Conservation (phyloP, 2,329 filamentous ascomycete species). For the Septoria petroselini region DNA sequence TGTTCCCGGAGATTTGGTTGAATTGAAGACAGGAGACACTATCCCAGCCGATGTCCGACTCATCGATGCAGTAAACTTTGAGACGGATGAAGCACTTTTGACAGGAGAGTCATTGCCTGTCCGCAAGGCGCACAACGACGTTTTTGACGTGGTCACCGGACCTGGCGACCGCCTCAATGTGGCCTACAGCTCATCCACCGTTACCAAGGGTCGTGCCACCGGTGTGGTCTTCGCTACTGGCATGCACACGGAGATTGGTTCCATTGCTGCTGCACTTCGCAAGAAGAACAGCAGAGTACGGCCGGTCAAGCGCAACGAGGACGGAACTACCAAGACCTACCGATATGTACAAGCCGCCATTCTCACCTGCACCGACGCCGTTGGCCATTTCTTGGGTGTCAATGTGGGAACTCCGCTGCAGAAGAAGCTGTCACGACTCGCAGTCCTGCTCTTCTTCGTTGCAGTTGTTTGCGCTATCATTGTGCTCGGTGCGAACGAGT, state of each 20-base stretch:
- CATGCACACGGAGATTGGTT: slow-evolving; percentile 72
- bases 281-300: slow-evolving; percentile 52
- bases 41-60: slow-evolving; percentile 50
- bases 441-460: slow-evolving; percentile 72
- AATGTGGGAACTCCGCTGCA: slow-evolving; percentile 79
- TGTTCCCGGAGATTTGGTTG: slow-evolving; percentile 49
- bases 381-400: slow-evolving; percentile 64
- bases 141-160: slow-evolving; percentile 53
- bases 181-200: slow-evolving; percentile 68
- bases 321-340: slow-evolving; percentile 36
- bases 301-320: slow-evolving; percentile 41
- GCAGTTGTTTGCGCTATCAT: slow-evolving; percentile 69
- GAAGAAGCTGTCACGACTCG: slow-evolving; percentile 80
- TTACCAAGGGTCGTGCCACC: slow-evolving; percentile 66
- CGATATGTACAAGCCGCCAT: slow-evolving; percentile 49
- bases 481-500: slow-evolving; percentile 61
- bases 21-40: slow-evolving; percentile 49
- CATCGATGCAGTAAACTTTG: slow-evolving; percentile 60
- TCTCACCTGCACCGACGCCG: slow-evolving; percentile 55
- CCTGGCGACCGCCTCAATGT: slow-evolving; percentile 69
- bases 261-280: slow-evolving; percentile 68
- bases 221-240: slow-evolving; percentile 69
- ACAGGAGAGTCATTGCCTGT: slow-evolving; percentile 72
- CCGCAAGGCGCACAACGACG: slow-evolving; percentile 59
- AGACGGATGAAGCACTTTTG: slow-evolving; percentile 69